Evolutionary conservation across 257 asterid species (phyloP), one percentile per base, ranked within the genome.

Genomic region (Solanum lignicaule): DNA sequence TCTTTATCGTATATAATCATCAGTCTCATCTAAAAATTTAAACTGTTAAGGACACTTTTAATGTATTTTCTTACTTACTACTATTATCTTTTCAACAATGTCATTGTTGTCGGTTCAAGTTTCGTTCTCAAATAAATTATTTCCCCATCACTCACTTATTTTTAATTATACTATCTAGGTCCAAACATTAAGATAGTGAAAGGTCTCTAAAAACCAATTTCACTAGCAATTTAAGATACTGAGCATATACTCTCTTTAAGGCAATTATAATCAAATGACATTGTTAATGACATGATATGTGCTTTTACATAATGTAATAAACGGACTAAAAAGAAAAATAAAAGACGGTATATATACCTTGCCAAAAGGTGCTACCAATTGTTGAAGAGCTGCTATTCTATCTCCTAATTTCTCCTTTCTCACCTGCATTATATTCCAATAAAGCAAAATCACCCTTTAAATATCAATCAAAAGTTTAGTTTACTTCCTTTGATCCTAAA

Each of bases 291-390:
- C 27, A 21, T 58, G 66, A 58, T 48, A 48, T 12, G 3, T 48
- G 55, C 2, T 48, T 48, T 48, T 48, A 15, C 58, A 46, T 14
- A 46, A 14, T 20, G 2, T 58, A 4, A 20, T 20, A 55, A 23
- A 23, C 7, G 0, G 14, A n/a, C 15, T n/a, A 62, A 62, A 62
- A 65, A 65, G 0, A 0, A 65, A 65, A 58, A 21, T 21, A 21
- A 21, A 58, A 65, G 3, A 10, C 3, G 0, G 0, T 29, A 7
- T 25, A 29, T 29, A 52, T 52, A 96, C 99, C 98, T 96, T 96
- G 92, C 99, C 99, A 90, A 96, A 96, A 88, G 99, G 99, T 79
- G 98, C 98, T 38, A 96, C 99, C 84, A 96, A 87, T 89, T 96
- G 99, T 90, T 96, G 99, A 87, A 96, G 99, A 48, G 99, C 95